Conservation (phyloP, 805 yeast genomes). For the Clavispora phyllophila region DNA sequence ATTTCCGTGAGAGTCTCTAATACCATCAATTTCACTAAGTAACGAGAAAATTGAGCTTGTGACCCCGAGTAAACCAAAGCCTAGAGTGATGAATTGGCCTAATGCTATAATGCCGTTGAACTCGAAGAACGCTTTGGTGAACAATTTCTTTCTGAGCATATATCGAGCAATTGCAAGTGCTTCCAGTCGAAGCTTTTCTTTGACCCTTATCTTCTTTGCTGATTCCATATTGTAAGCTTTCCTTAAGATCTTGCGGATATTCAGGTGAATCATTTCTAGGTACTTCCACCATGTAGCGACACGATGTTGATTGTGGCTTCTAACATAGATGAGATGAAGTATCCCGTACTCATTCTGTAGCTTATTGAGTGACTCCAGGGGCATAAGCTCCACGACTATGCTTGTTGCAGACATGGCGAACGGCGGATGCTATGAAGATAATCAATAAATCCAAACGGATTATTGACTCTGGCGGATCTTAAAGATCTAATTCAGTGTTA, state of each 20-base stretch:
- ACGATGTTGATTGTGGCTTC: conserved; percentile 75
- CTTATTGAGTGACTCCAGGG: background rate
- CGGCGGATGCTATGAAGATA: background rate
- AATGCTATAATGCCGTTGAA: conserved; percentile 65
- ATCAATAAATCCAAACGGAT: no score
- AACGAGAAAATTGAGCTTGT: conserved; percentile 40
- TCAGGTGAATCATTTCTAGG: conserved; percentile 58
- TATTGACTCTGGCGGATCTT: no score
- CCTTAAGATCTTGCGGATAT: conserved; percentile 37
- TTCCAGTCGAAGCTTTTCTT: conserved; percentile 8
- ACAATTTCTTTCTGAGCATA: conserved; percentile 31
- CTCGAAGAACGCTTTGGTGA: conserved; percentile 48
- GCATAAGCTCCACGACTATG: background rate
- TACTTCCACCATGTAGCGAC: conserved; percentile 73
- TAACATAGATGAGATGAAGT: conserved; percentile 59
- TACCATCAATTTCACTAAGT: conserved; percentile 17
- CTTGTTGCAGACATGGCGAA: background rate
- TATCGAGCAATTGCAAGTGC: conserved; percentile 17
- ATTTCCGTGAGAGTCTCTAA: background rate
- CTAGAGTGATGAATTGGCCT: conserved; percentile 74
- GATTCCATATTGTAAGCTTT: conserved; percentile 20
- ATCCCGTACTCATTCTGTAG: conserved; percentile 48
- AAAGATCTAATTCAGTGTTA: no score
- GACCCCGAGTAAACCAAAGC: conserved; percentile 60
- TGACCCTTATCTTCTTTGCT: conserved; percentile 10